Evolutionary conservation across 345 rosid genomes (phyloP), one percentile per base, ranked within the genome.

Genomic region (Pistacia vera): DNA sequence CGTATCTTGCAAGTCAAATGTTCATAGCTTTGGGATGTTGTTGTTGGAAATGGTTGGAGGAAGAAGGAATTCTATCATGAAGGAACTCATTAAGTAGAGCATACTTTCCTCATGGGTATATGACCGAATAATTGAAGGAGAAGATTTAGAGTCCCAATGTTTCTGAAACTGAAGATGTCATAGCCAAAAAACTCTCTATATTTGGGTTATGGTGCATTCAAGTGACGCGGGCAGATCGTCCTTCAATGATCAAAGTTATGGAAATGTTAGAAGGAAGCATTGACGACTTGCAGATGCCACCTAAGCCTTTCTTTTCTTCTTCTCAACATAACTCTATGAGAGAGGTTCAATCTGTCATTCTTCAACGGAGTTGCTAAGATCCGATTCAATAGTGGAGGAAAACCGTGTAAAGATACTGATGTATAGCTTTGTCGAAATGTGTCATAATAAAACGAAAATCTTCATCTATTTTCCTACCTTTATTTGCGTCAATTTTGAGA

Each of bases 151-250:
- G 74, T 83, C 14, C 70, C 66, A 17, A 69, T 65, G 78, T 11
- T 12, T 55, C 77, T 51, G 60, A 63, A 66, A 54, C 16, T 22
- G 83, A 79, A 63, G 59, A 70, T 41, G 68, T 17, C 8, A 76
- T 25, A 10, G 84, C 82, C 0, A 83, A 69, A 72, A 79, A 71
- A 58, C 1, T 79, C 57, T 83, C 77, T 20, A 7, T 85, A 7
- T 75, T 81, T 61, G 85, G 88, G 62, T 58, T 83, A 60, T 86
- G 83, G 78, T 83, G 88, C 80, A 83, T 80, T 75, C 86, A 83
- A 65, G 75, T 78, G 68, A 61, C 30, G 18, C 70, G 80, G 63
- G 65, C 59, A 4, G 77, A 83, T 35, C 85, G 86, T 17, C 83
- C 86, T 8, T 63, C 74, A 22, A 85, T 83, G 83, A 57, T 80